Evolutionary conservation across 2,329 filamentous ascomycete genomes (phyloP), one percentile per base, ranked within the genome.

Genomic region (Fusarium staphyleae): DNA sequence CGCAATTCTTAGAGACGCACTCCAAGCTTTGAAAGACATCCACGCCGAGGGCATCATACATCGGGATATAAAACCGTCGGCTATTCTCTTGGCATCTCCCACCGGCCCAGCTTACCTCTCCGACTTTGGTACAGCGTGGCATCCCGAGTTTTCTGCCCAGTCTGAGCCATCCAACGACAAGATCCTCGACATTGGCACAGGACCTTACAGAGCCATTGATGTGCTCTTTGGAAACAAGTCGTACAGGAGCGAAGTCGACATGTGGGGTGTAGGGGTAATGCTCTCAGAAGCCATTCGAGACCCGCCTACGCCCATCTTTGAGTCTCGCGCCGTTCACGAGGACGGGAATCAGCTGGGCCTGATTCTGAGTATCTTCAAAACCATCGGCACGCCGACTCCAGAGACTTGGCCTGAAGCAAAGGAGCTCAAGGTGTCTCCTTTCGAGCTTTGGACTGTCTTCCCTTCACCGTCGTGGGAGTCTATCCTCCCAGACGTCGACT

Each of bases 51-150:
- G 86, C 7, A 92, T 99, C 52, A 88, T 99, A 48, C 95, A 99
- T 71, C 87, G 95, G 50, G 95, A 99, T 69, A 78, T 99, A 69
- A 99, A 99, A 69, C 95, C 95, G 1, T 92, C 91, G 0, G 96
- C 96, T 46, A 82, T 99, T 29, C 78, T 97, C 8, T 81, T 96
- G 37, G 77, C 81, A 34, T 85, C 87, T 0, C 76, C 82, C 0
- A 77, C 81, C 5, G 90, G 89, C 0, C 89, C 91, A 4, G 90
- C 90, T 3, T 89, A 87, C 63, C 80, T 99, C 3, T 86, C 91
- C 29, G 95, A 99, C 72, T 98, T 99, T 75, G 93, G 95, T 43
- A 96, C 95, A 32, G 86, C 93, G 8, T 97, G 92, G 92, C 86
- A 88, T 62, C 83, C 88, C 3, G 72, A 79, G 10, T 66, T 82